Evolutionary conservation across 495 filamentous ascomycete species (phyloP).

Genomic region (Astrothelium subdiscretum): DNA sequence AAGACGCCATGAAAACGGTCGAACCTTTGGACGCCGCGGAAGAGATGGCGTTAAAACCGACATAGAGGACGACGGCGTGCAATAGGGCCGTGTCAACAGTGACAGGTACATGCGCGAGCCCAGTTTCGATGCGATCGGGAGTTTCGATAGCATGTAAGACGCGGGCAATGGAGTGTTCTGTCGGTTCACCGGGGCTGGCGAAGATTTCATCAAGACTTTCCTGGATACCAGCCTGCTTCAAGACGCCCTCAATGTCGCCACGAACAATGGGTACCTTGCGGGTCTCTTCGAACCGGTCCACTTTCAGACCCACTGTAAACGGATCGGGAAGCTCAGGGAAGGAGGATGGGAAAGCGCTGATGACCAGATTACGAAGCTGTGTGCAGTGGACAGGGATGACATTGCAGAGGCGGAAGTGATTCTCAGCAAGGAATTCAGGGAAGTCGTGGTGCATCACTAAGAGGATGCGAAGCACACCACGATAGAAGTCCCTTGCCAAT

Average conservation of each 20-base stretch:
- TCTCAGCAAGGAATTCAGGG: slow-evolving; percentile 80
- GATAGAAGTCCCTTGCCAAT: slow-evolving; percentile 71
- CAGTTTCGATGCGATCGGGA: slow-evolving; percentile 40
- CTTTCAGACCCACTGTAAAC: slow-evolving; percentile 64
- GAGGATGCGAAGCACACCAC: slow-evolving; percentile 68
- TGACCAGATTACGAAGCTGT: slow-evolving; percentile 80
- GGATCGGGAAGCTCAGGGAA: slow-evolving; percentile 72
- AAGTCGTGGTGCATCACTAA: slow-evolving; percentile 87
- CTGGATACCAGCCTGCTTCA: slow-evolving; percentile 53
- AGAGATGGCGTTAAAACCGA: slow-evolving; percentile 59
- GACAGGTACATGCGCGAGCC: slow-evolving; percentile 47
- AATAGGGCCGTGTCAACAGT: slow-evolving; percentile 60
- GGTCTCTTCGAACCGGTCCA: slow-evolving; percentile 70
- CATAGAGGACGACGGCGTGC: slow-evolving; percentile 71
- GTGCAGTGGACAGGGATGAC: slow-evolving; percentile 73
- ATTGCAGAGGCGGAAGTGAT: slow-evolving; percentile 75
- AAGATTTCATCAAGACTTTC: slow-evolving; percentile 56
- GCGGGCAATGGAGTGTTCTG: slow-evolving; percentile 52
- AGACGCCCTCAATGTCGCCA: slow-evolving; percentile 46
- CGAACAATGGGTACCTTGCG: slow-evolving; percentile 50
- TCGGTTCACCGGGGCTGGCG: slow-evolving; percentile 39
- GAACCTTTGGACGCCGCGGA: slow-evolving; percentile 46
- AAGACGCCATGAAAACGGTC: slow-evolving; percentile 53
- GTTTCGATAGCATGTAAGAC: slow-evolving; percentile 56
- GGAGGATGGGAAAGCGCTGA: slow-evolving; percentile 69